Conservation (phyloP, 129 eudicot species). For the Centella asiatica region DNA sequence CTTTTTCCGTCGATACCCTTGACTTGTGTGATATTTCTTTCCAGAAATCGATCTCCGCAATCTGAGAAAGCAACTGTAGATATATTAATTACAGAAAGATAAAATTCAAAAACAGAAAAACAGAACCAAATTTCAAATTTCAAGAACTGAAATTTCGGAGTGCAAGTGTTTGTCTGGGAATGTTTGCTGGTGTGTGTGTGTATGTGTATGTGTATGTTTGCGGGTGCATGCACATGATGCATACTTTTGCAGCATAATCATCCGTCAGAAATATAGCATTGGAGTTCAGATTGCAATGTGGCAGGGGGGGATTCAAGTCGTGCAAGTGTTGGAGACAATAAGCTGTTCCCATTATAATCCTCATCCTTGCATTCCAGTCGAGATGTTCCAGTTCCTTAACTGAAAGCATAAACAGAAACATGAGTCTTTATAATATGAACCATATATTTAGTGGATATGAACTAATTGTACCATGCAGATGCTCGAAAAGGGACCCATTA, state of each 20-base stretch:
- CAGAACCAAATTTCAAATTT: too few relatives aligned
- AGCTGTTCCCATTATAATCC: slow-evolving; percentile 80
- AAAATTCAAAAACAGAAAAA: too few relatives aligned
- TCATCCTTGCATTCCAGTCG: slow-evolving; percentile 80
- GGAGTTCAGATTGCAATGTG: slow-evolving; percentile 44
- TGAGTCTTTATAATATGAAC: not conserved
- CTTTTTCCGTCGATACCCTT: slow-evolving; percentile 31
- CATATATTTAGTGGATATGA: not conserved
- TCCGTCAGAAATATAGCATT: slow-evolving; percentile 57
- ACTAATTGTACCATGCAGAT: slow-evolving; percentile 63
- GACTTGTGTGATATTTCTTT: slow-evolving; percentile 37
- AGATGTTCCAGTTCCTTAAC: slow-evolving; percentile 80
- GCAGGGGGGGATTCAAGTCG: slow-evolving; percentile 61
- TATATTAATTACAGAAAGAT: too few relatives aligned
- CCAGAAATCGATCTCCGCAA: slow-evolving; percentile 61
- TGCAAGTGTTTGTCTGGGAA: not conserved
- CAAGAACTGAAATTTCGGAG: not conserved
- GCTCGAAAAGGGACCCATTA: slow-evolving; percentile 81
- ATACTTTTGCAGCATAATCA: slow-evolving; percentile 93
- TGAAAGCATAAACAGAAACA: slow-evolving; percentile 18
- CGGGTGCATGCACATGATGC: not conserved
- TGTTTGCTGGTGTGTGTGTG: not conserved
- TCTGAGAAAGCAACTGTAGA: slow-evolving; percentile 40
- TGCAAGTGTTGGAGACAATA: slow-evolving; percentile 91
- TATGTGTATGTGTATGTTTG: not conserved